Evolutionary conservation across 208 protist species (phyloP).

Genomic region (Vickermania ingenoplastis): DNA sequence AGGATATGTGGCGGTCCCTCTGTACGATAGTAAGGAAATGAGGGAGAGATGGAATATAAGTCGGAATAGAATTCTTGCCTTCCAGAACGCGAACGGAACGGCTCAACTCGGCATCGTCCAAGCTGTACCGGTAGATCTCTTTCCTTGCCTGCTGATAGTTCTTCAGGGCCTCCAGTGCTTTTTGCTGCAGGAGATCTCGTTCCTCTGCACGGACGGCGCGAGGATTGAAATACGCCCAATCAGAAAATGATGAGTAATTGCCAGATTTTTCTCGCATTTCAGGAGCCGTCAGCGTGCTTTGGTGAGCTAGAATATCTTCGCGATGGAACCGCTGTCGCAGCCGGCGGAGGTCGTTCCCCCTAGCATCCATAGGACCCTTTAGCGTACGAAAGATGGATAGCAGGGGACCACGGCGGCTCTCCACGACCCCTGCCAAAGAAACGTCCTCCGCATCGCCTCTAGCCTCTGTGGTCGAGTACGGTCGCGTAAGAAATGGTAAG

Average conservation of each 20-base stretch:
- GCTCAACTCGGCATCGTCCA: conserved; percentile 28
- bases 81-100: conserved; percentile 25
- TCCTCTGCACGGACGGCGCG: conserved; percentile 63
- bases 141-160: conserved; percentile 43
- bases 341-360: conserved; percentile 56
- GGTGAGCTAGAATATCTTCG: conserved; percentile 58
- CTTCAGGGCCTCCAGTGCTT: conserved; percentile 46
- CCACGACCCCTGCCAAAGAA: conserved; percentile 57
- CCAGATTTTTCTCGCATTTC: conserved; percentile 36
- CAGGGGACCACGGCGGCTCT: conserved; percentile 52
- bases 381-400: conserved; percentile 52
- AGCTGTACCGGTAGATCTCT: conserved; percentile 55
- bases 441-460: conserved; percentile 16
- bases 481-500: conserved; percentile 52
- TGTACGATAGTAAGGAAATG: conserved; percentile 62
- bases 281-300: conserved; percentile 24
- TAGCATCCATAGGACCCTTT: conserved; percentile 33
- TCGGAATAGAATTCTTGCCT: conserved; percentile 18
- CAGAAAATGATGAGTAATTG: conserved; percentile 50
- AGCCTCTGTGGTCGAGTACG: conserved; percentile 12
- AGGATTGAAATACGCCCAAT: conserved; percentile 80
- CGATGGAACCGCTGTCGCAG: conserved; percentile 74
- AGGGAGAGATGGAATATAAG: conserved; percentile 57
- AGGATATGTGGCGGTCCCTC: conserved; percentile 63
- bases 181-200: conserved; percentile 42